Evolutionary conservation across 257 asterid species (phyloP).

Genomic region (Solanum pennellii): DNA sequence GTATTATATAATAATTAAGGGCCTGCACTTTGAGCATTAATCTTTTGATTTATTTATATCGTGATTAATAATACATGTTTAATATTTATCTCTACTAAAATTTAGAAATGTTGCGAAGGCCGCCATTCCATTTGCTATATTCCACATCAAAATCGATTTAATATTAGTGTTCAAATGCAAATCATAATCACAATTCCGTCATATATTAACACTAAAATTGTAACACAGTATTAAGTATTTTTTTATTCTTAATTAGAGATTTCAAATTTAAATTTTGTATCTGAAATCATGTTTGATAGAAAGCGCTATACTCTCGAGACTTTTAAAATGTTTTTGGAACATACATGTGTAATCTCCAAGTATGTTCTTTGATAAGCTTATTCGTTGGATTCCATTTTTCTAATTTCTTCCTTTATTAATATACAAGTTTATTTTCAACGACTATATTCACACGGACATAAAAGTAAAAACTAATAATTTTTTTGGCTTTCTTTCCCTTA

Average conservation of each 20-base stretch:
- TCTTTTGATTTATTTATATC: neutral
- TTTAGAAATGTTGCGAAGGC: neutral
- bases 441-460: neutral
- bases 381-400: neutral
- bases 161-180: neutral
- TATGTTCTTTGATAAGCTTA: neutral
- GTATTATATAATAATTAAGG: neutral
- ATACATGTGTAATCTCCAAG: neutral
- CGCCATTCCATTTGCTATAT: neutral
- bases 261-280: accelerated
- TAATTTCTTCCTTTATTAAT: neutral
- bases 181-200: neutral
- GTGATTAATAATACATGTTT: neutral
- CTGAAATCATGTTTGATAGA: accelerated
- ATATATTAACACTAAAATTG: neutral
- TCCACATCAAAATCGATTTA: neutral
- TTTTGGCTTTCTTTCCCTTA: neutral
- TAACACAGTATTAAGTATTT: neutral
- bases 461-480: neutral
- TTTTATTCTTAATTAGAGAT: neutral
- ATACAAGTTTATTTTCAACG: neutral
- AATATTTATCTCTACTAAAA: neutral
- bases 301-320: accelerated
- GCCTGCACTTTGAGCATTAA: slow-evolving; percentile 4
- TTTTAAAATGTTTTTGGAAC: neutral